Percentiles rank a stretch among this genome's conserved stretches.
Conservation (phyloP, 2,329 filamentous ascomycete genomes). For the Stemphylium vesicarium region DNA sequence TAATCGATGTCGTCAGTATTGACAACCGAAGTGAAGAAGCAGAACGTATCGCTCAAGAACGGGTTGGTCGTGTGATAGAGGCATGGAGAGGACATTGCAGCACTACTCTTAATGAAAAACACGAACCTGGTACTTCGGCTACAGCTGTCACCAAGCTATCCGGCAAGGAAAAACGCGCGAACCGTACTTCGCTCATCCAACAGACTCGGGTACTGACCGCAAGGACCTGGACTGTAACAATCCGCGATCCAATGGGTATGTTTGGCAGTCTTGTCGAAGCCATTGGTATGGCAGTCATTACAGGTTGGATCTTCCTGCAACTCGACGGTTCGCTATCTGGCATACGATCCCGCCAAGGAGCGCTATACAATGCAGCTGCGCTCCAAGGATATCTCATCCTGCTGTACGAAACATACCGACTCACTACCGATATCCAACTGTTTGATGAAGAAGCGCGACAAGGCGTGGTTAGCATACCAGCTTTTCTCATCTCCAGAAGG, state of each 20-base stretch:
- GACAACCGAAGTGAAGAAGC: slow-evolving; percentile 73
- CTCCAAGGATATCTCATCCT: slow-evolving; percentile 79
- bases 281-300: slow-evolving; percentile 72
- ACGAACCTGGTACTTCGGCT: background rate
- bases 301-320: slow-evolving; percentile 74
- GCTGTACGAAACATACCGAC: slow-evolving; percentile 76
- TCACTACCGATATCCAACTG: slow-evolving; percentile 75
- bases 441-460: slow-evolving; percentile 80
- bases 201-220: slow-evolving; percentile 71
- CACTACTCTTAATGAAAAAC: slow-evolving; percentile 21
- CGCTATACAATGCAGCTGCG: slow-evolving; percentile 72
- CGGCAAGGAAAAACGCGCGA: slow-evolving; percentile 31
- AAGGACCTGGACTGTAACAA: slow-evolving; percentile 73
- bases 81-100: slow-evolving; percentile 59
- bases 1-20: slow-evolving; percentile 76
- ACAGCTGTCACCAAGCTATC: slow-evolving; percentile 2
- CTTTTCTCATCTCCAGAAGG: slow-evolving; percentile 73
- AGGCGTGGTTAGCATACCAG: slow-evolving; percentile 71
- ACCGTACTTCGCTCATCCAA: slow-evolving; percentile 64
- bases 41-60: slow-evolving; percentile 64
- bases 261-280: slow-evolving; percentile 73
- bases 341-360: slow-evolving; percentile 75
- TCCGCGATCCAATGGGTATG: slow-evolving; percentile 79
- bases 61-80: slow-evolving; percentile 66
- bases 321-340: slow-evolving; percentile 71